A percentile compares a stretch with the other conserved stretches of the same genome.
Evolutionary conservation across 305 asterid genomes (phyloP).

Genomic region (Euphrasia arctica): DNA sequence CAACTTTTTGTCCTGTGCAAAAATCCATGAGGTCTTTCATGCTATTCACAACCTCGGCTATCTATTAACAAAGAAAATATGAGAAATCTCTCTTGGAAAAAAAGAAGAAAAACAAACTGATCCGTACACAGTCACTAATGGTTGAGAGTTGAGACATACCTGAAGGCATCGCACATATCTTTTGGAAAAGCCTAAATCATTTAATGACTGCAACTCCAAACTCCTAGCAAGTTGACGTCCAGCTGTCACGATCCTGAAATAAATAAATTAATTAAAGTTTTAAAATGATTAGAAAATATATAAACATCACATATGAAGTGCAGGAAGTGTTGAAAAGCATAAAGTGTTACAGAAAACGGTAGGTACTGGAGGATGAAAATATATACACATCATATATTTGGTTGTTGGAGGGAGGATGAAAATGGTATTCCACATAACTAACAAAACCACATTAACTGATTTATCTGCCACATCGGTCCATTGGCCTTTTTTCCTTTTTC

Average conservation of each 20-base stretch:
- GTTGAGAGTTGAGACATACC: slow-evolving; percentile 41
- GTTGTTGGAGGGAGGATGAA: not conserved
- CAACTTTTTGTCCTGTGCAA: slow-evolving; percentile 67
- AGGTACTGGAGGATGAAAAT: not conserved
- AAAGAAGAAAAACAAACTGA: not conserved
- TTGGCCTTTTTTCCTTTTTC: not conserved
- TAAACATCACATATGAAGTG: slow-evolving; percentile 7
- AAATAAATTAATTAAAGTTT: not conserved
- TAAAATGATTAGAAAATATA: not conserved
- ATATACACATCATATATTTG: not conserved
- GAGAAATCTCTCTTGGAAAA: slow-evolving; percentile 13
- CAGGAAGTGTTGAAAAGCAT: not conserved
- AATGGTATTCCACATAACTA: not conserved
- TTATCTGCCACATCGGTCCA: not conserved
- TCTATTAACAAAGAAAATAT: slow-evolving; percentile 41
- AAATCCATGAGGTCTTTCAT: slow-evolving; percentile 95
- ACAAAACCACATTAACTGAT: not conserved
- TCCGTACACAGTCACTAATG: not conserved
- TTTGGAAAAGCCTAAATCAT: slow-evolving; percentile 93
- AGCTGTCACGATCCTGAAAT: slow-evolving; percentile 76
- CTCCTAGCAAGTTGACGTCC: slow-evolving; percentile 97
- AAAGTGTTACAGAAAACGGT: not conserved
- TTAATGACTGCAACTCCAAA: slow-evolving; percentile 82
- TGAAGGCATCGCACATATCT: slow-evolving; percentile 95
- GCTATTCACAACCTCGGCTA: slow-evolving; percentile 96